These are phyloP conservation scores for Thozetella sp. DNA, from an alignment of 495 filamentous ascomycete species.

Conservation along the genomic window DNA sequence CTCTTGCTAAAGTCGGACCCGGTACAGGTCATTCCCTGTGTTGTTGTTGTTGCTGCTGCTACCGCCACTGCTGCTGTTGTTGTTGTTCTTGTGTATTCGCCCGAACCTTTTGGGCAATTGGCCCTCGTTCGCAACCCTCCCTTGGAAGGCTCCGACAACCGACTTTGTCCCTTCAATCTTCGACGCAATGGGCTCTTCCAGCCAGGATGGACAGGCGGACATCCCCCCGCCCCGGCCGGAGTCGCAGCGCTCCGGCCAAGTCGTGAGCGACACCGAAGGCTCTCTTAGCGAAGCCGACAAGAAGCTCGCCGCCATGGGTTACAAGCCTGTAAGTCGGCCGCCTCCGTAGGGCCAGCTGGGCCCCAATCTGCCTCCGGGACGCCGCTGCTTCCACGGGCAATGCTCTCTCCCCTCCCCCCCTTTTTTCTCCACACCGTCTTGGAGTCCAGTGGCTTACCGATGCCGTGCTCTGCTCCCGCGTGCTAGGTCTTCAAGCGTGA, in stretches of 20 bases:
- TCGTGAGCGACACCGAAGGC: constrained; percentile 1
- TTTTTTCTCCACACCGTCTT: neutral
- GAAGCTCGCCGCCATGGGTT: constrained; percentile 17
- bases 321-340: constrained; percentile 14
- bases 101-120: too few species aligned
- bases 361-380: too few species aligned
- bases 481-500: constrained; percentile 56
- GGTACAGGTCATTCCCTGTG: neutral
- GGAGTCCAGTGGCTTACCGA: neutral
- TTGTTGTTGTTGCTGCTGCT: too few species aligned
- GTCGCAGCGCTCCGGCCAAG: too few species aligned
- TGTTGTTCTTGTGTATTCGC: too few species aligned
- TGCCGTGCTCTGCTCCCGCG: neutral
- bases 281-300: constrained; percentile 12
- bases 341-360: too few species aligned
- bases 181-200: neutral
- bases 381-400: too few species aligned
- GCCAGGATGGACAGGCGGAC: neutral
- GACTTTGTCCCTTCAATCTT: too few species aligned
- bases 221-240: neutral
- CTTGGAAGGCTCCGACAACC: too few species aligned
- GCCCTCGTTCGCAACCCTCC: too few species aligned
- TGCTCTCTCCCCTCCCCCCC: neutral
- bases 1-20: neutral
- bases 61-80: too few species aligned